Evolutionary conservation across 2,329 filamentous ascomycete species (phyloP).

Genomic region (Arachnopeziza araneosa): DNA sequence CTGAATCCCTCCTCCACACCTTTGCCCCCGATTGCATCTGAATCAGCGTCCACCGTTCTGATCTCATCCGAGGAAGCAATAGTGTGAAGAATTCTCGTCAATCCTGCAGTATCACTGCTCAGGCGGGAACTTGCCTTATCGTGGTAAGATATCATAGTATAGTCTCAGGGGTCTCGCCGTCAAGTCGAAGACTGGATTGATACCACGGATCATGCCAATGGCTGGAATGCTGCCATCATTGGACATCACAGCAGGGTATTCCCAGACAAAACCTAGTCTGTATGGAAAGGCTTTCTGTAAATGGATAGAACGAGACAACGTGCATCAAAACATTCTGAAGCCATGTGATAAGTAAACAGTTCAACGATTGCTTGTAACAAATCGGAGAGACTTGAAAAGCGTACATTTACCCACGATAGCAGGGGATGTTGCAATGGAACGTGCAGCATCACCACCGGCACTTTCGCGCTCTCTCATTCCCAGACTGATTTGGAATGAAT

Average conservation of each 20-base stretch:
- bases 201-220: slow-evolving; percentile 12
- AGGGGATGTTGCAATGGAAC: background rate
- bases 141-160: slow-evolving; percentile 6
- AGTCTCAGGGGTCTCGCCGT: slow-evolving; percentile 14
- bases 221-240: slow-evolving; percentile 11
- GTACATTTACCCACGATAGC: background rate
- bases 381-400: background rate
- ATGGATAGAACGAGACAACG: slow-evolving; percentile 30
- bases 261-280: background rate
- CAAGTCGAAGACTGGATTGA: slow-evolving; percentile 14
- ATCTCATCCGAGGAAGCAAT: slow-evolving; percentile 12
- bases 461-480: slow-evolving; percentile 16
- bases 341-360: background rate
- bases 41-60: slow-evolving; percentile 17
- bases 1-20: slow-evolving; percentile 24
- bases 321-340: slow-evolving; percentile 7
- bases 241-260: slow-evolving; percentile 14
- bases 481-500: slow-evolving; percentile 15
- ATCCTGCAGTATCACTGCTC: slow-evolving; percentile 6
- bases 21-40: slow-evolving; percentile 11
- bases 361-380: background rate
- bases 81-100: slow-evolving; percentile 26
- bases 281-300: slow-evolving; percentile 40
- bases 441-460: slow-evolving; percentile 13
- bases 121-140: slow-evolving; percentile 22